A percentile compares a stretch with the other conserved stretches of the same genome.
Conservation (phyloP, 495 filamentous ascomycete species). For the Penicillium turbatum region DNA sequence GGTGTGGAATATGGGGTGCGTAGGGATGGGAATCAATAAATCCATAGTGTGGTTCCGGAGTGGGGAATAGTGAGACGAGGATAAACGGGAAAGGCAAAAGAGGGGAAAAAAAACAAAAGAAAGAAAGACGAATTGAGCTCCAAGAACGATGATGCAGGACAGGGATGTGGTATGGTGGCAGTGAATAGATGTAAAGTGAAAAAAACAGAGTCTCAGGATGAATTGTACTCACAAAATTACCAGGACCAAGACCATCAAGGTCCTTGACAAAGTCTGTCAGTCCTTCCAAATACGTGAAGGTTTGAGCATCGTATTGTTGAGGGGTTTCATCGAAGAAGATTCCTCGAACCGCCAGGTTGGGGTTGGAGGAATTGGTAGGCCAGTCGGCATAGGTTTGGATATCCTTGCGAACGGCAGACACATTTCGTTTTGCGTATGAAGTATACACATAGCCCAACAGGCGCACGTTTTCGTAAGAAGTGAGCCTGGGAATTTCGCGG, state of each 20-base stretch:
- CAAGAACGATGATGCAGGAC: constrained; percentile 2
- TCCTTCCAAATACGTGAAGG: constrained; percentile 36
- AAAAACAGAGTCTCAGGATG: constrained; percentile 1
- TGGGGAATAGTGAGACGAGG: not conserved
- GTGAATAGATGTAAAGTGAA: constrained; percentile 6
- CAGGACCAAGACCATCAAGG: constrained; percentile 32
- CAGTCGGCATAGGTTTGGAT: constrained; percentile 47
- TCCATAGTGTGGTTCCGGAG: not conserved
- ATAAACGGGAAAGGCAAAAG: not conserved
- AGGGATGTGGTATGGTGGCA: constrained; percentile 2
- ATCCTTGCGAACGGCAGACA: constrained; percentile 38
- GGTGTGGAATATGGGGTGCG: not conserved
- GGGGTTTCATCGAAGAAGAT: constrained; percentile 50
- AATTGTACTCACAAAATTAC: constrained; percentile 36
- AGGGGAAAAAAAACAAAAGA: not conserved
- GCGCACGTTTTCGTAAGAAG: constrained; percentile 43
- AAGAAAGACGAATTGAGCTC: not conserved
- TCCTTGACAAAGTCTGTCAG: constrained; percentile 34
- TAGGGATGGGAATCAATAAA: constrained; percentile 1
- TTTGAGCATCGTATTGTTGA: constrained; percentile 33
- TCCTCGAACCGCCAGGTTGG: constrained; percentile 38
- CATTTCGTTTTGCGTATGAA: constrained; percentile 43
- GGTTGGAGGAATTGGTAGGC: constrained; percentile 34
- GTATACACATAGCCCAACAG: constrained; percentile 55
- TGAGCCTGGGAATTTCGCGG: constrained; percentile 42